These are phyloP conservation scores for Pythium dissimile DNA, from an alignment of 352 stramenopile species.

Conservation along the genomic window DNA sequence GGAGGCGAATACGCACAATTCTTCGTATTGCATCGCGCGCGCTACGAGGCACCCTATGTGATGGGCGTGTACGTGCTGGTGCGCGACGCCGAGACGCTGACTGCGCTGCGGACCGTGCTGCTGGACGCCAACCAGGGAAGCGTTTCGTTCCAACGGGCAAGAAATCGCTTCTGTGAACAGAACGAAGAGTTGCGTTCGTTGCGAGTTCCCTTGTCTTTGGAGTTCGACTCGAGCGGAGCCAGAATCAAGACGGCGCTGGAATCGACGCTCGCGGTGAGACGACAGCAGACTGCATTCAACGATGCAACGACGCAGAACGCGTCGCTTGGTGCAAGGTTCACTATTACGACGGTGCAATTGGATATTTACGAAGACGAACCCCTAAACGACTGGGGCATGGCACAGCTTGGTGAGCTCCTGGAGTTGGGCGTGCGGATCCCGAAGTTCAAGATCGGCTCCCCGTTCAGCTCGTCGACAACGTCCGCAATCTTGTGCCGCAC, in stretches of 20 bases:
- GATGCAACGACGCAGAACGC: neutral
- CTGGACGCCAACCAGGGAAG: neutral
- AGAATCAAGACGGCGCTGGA: neutral
- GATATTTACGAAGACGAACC: neutral
- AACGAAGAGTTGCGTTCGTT: too few relatives aligned
- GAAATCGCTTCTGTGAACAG: neutral
- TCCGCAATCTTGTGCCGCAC: neutral
- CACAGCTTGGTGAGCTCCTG: neutral
- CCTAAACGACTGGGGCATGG: neutral
- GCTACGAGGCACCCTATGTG: neutral
- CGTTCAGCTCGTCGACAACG: neutral
- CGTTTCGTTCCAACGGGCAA: neutral
- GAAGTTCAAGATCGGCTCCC: neutral
- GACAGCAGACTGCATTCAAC: neutral
- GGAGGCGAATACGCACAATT: constrained; percentile 1
- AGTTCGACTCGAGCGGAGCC: neutral
- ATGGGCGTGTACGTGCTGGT: constrained; percentile 8
- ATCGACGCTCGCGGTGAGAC: neutral
- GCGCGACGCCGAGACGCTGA: neutral
- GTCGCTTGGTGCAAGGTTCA: neutral
- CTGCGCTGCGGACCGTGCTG: neutral
- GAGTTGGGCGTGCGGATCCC: neutral
- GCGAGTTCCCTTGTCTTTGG: neutral
- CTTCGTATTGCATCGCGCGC: neutral
- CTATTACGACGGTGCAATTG: neutral